These are phyloP conservation scores for Calonectria pseudoturangicola DNA, from an alignment of 2,329 filamentous ascomycete genomes.

Conservation along the genomic window DNA sequence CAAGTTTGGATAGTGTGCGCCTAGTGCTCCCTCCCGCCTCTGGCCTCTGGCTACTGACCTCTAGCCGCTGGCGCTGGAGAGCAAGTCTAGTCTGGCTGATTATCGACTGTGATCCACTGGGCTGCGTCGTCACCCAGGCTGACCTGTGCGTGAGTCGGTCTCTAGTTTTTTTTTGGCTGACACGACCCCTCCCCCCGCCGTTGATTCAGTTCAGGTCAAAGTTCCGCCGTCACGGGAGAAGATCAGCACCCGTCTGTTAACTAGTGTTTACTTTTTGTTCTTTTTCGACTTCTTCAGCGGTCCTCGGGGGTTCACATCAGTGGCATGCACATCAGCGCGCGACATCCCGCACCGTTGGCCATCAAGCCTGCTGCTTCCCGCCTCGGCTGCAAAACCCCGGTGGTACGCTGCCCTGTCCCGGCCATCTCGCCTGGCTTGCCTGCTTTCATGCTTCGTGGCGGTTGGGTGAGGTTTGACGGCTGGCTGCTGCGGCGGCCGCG, in stretches of 20 bases:
- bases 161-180: conserved; percentile 21
- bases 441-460: conserved; percentile 25
- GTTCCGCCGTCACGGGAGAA: conserved; percentile 16
- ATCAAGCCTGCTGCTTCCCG: conserved; percentile 24
- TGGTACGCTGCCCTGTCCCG: conserved; percentile 26
- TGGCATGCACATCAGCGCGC: conserved; percentile 27
- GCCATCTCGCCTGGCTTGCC: conserved; percentile 30
- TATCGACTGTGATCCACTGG: conserved; percentile 33
- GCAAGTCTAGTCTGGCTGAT: background rate
- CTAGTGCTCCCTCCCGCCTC: conserved; percentile 22
- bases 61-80: background rate
- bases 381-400: conserved; percentile 19
- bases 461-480: conserved; percentile 39
- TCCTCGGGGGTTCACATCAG: conserved; percentile 15
- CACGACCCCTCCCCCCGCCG: conserved; percentile 20
- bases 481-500: conserved; percentile 27
- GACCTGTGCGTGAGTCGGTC: conserved; percentile 22
- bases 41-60: background rate
- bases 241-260: conserved; percentile 23
- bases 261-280: conserved; percentile 19
- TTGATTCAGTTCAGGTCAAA: conserved; percentile 29
- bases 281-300: conserved; percentile 24
- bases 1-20: conserved; percentile 37
- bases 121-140: conserved; percentile 34
- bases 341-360: conserved; percentile 28